A percentile compares a stretch with the other conserved stretches of the same genome.
phyloP scores from a whole-genome alignment of 495 filamentous ascomycete genomes.

The Penicillium pancosmium region DNA sequence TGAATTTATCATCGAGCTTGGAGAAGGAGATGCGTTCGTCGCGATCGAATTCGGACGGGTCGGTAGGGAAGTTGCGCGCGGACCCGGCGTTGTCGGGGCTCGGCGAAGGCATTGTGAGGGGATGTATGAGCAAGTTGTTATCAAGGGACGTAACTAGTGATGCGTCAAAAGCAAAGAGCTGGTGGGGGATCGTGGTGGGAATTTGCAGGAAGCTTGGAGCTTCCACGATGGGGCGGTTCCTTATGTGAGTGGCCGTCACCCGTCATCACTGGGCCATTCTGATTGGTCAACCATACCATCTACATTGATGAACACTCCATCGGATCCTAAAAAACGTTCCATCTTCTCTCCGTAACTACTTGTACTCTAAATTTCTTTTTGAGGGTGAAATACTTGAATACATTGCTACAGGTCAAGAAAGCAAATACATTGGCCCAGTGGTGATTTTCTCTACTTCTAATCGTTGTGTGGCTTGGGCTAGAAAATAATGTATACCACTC shows the following conservation, averaged over 20 bases:
- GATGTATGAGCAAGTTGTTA: neutral
- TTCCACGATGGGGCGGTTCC: constrained; percentile 1
- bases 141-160: neutral
- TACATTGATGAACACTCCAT: neutral
- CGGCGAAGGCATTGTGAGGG: constrained; percentile 25
- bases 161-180: neutral
- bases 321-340: neutral
- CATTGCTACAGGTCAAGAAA: no score
- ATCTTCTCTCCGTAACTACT: no score
- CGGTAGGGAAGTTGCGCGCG: constrained; percentile 61
- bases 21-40: constrained; percentile 89
- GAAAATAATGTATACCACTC: neutral
- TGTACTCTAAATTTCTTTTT: no score
- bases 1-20: constrained; percentile 74
- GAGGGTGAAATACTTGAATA: no score
- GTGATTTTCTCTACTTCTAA: no score
- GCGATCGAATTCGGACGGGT: constrained; percentile 72
- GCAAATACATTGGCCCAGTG: no score
- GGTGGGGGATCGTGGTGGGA: no score
- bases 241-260: neutral
- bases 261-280: neutral
- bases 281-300: neutral
- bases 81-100: constrained; percentile 25
- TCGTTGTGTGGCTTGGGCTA: no score
- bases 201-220: neutral